Evolutionary conservation across 345 rosid genomes (phyloP).

Genomic region (Microthlaspi erraticum): DNA sequence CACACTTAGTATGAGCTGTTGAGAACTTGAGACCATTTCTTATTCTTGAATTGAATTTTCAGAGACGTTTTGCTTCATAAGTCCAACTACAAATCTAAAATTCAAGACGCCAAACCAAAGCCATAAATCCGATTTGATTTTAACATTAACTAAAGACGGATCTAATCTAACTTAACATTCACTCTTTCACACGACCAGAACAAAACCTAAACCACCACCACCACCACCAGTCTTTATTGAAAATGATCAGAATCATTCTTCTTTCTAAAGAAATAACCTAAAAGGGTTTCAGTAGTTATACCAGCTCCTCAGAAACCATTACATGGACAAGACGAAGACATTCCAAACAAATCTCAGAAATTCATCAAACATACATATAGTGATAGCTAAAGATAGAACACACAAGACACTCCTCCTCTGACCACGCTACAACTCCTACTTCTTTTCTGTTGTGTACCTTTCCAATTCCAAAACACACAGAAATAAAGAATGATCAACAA

Average conservation of each 20-base stretch:
- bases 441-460: slow-evolving; percentile 28
- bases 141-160: neutral
- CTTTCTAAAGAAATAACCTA: neutral
- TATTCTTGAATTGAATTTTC: no score
- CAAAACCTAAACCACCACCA: slow-evolving; percentile 1
- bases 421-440: slow-evolving; percentile 31
- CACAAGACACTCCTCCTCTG: slow-evolving; percentile 19
- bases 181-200: slow-evolving; percentile 7
- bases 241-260: slow-evolving; percentile 15
- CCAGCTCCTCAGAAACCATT: slow-evolving; percentile 31
- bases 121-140: no score
- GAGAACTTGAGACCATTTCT: no score
- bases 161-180: slow-evolving; percentile 1
- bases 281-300: slow-evolving; percentile 20
- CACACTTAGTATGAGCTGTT: no score
- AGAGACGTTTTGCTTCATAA: no score
- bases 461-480: slow-evolving; percentile 13
- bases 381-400: slow-evolving; percentile 17
- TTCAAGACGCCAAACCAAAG: no score
- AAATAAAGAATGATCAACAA: neutral
- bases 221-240: slow-evolving; percentile 29
- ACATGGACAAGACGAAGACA: slow-evolving; percentile 27
- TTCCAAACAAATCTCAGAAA: slow-evolving; percentile 10
- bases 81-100: no score
- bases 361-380: neutral